These are phyloP conservation scores for Apophysomyces elegans DNA, from an alignment of 371 early-diverging fungal genomes.

Conservation along the genomic window DNA sequence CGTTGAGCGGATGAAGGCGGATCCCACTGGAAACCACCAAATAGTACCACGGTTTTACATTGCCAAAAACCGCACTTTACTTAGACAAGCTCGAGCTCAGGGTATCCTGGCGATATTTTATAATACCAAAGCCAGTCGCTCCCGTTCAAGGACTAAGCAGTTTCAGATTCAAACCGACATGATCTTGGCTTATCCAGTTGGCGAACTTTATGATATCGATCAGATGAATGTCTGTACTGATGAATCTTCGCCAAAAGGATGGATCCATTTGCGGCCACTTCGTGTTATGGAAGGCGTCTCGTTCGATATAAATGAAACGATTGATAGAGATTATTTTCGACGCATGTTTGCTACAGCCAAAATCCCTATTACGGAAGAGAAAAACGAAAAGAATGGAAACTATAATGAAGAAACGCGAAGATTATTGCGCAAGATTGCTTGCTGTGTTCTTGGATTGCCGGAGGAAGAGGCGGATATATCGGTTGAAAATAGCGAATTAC, in stretches of 20 bases:
- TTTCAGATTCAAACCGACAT: constrained; percentile 33
- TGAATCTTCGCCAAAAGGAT: constrained; percentile 45
- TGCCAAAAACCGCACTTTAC: constrained; percentile 44
- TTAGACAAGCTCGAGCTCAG: constrained; percentile 34
- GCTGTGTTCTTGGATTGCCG: not conserved
- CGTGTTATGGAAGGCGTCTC: constrained; percentile 33
- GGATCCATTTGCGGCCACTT: constrained; percentile 46
- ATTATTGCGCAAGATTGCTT: not conserved
- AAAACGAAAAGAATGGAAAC: constrained; percentile 2
- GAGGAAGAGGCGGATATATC: constrained; percentile 4
- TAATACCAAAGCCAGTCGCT: constrained; percentile 15
- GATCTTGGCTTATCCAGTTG: constrained; percentile 36
- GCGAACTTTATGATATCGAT: constrained; percentile 38
- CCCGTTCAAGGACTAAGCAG: not conserved
- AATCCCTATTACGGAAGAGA: constrained; percentile 33
- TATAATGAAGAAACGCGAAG: constrained; percentile 2
- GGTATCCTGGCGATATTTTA: constrained; percentile 33
- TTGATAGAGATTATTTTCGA: constrained; percentile 47
- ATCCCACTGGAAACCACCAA: constrained; percentile 8
- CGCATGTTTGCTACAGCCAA: constrained; percentile 50
- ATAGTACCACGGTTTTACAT: constrained; percentile 50
- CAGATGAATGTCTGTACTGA: constrained; percentile 43
- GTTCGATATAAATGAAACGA: constrained; percentile 44
- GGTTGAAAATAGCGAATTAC: not conserved
- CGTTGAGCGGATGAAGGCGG: constrained; percentile 16